These are phyloP conservation scores for Saccharum hybrid DNA, from an alignment of 202 grass and related monocot genomes.

Conservation along the genomic window DNA sequence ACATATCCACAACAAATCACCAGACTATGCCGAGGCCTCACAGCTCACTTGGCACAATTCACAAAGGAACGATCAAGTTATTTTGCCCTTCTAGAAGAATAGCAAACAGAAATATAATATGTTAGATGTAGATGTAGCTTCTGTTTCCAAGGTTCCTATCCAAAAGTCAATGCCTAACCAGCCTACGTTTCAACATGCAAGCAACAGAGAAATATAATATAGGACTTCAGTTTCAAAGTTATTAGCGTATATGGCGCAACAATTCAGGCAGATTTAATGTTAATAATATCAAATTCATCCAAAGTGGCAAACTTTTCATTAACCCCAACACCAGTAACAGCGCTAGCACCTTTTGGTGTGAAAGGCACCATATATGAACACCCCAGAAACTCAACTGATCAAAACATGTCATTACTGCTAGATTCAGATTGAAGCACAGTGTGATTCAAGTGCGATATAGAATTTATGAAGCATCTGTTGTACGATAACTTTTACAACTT, in stretches of 20 bases:
- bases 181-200: slow-evolving; percentile 35
- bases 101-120: no score
- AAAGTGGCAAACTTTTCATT: background rate
- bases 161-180: slow-evolving; percentile 43
- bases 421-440: slow-evolving; percentile 12
- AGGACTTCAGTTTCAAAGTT: slow-evolving; percentile 24
- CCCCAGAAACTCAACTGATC: slow-evolving; percentile 8
- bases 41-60: no score
- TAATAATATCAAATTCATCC: background rate
- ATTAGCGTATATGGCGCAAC: slow-evolving; percentile 3
- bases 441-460: slow-evolving; percentile 17
- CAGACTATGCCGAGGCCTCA: no score
- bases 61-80: no score
- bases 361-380: background rate
- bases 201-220: slow-evolving; percentile 3
- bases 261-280: slow-evolving; percentile 30
- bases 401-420: background rate
- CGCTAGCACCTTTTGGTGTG: background rate
- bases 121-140: no score
- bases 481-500: slow-evolving; percentile 14
- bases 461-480: slow-evolving; percentile 26
- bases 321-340: background rate
- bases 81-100: no score
- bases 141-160: slow-evolving; percentile 18
- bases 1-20: no score